A percentile compares a stretch with the other conserved stretches of the same genome.
These are phyloP conservation scores for Neofusicoccum sp. DNA, from an alignment of 2,329 filamentous ascomycete species.

Conservation along the genomic window DNA sequence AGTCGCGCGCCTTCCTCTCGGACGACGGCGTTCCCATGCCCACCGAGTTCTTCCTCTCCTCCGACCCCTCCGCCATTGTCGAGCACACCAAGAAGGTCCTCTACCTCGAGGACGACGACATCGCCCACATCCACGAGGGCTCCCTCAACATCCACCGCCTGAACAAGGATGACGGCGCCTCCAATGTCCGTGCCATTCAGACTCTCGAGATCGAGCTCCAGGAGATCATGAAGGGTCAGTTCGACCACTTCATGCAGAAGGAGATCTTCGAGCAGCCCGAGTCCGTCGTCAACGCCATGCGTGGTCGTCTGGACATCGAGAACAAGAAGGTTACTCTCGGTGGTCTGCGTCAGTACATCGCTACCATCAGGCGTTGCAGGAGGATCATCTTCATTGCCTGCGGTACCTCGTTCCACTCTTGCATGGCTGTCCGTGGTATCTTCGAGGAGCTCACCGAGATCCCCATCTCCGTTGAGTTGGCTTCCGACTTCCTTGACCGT, in stretches of 20 bases:
- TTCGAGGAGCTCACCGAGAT: slow-evolving; percentile 99
- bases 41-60: slow-evolving; percentile 98
- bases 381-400: slow-evolving; percentile 99
- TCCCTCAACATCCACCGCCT: slow-evolving; percentile 98
- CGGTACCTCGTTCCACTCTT: slow-evolving; percentile 97
- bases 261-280: slow-evolving; percentile 99
- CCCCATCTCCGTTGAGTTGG: slow-evolving; percentile 92
- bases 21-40: slow-evolving; percentile 98
- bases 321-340: slow-evolving; percentile 96
- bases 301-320: slow-evolving; percentile 88
- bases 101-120: slow-evolving; percentile 99
- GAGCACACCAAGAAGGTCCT: slow-evolving; percentile 99
- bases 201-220: slow-evolving; percentile 98
- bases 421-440: slow-evolving; percentile 97
- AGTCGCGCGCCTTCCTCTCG: slow-evolving; percentile 97
- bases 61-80: slow-evolving; percentile 95
- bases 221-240: slow-evolving; percentile 99
- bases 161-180: slow-evolving; percentile 93
- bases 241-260: slow-evolving; percentile 99
- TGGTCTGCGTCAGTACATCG: slow-evolving; percentile 93
- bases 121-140: slow-evolving; percentile 98
- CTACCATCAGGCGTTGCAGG: slow-evolving; percentile 92
- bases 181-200: slow-evolving; percentile 96
- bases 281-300: slow-evolving; percentile 99
- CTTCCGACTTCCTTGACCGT: slow-evolving; percentile 96